Conservation (phyloP, 441 rosid species). For the Jatropha multifida region DNA sequence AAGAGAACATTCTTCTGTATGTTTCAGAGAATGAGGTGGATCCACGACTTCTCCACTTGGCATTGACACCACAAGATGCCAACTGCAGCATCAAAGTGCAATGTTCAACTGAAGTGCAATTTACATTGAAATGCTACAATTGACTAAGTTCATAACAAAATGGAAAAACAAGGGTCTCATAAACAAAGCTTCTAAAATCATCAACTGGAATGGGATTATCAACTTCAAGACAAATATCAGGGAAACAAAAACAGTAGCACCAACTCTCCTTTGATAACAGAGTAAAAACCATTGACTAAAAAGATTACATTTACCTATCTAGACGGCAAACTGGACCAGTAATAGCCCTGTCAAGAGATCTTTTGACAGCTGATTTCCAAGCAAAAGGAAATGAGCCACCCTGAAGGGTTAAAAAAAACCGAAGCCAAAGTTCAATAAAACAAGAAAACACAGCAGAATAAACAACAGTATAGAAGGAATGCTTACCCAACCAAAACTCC, state of each 20-base stretch:
- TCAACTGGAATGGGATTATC: neutral
- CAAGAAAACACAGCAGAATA: slow-evolving; percentile 13
- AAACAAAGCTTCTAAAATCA: neutral
- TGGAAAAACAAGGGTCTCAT: neutral
- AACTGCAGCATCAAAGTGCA: slow-evolving; percentile 47
- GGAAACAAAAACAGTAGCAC: neutral
- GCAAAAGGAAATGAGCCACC: slow-evolving; percentile 96
- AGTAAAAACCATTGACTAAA: neutral
- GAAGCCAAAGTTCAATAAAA: slow-evolving; percentile 22
- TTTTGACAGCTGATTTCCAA: slow-evolving; percentile 89
- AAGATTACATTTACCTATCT: slow-evolving; percentile 55
- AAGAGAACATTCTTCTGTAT: slow-evolving; percentile 53
- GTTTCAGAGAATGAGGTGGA: slow-evolving; percentile 75
- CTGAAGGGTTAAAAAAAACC: slow-evolving; percentile 36
- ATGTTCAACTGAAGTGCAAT: slow-evolving; percentile 2
- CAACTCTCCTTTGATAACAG: neutral
- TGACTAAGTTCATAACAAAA: neutral
- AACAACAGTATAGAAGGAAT: slow-evolving; percentile 21
- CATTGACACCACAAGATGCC: slow-evolving; percentile 69
- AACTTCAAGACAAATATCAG: neutral
- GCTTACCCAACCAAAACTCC: slow-evolving; percentile 96
- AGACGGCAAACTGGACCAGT: slow-evolving; percentile 56
- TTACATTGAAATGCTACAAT: neutral
- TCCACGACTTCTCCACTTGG: slow-evolving; percentile 60
- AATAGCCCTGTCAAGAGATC: slow-evolving; percentile 65